These are phyloP conservation scores for Colletotrichum theobromicola DNA, from an alignment of 2,329 filamentous ascomycete species.

Conservation along the genomic window DNA sequence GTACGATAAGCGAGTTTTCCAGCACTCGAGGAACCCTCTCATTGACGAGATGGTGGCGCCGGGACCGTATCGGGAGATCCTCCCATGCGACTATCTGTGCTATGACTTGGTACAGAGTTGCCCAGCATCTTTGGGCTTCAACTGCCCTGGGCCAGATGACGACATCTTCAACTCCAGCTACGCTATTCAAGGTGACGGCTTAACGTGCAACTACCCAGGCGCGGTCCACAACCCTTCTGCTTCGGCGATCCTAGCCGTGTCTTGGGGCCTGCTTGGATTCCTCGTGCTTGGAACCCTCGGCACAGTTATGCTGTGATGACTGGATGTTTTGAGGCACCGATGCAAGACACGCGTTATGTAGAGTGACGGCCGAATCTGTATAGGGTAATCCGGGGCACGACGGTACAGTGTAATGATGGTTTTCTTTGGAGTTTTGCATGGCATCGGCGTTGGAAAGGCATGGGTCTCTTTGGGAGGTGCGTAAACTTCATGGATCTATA, in stretches of 20 bases:
- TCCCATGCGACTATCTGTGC: slow-evolving; percentile 89
- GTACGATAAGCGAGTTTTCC: slow-evolving; percentile 43
- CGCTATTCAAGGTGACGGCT: slow-evolving; percentile 28
- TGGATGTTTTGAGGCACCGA: too few relatives aligned
- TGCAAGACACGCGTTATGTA: not conserved
- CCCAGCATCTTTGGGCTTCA: slow-evolving; percentile 76
- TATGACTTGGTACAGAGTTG: slow-evolving; percentile 86
- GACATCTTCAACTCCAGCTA: slow-evolving; percentile 52
- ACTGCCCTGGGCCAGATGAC: slow-evolving; percentile 63
- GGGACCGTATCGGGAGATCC: slow-evolving; percentile 91
- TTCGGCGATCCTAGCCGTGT: slow-evolving; percentile 23
- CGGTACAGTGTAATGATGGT: not conserved
- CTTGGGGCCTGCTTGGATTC: slow-evolving; percentile 25
- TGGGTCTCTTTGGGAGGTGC: not conserved
- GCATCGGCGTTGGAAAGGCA: slow-evolving; percentile 12
- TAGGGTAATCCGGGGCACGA: not conserved
- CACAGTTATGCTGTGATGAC: not conserved
- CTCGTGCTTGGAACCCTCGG: slow-evolving; percentile 6
- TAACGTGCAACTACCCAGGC: slow-evolving; percentile 67
- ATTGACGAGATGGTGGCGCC: slow-evolving; percentile 78
- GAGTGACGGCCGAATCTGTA: slow-evolving; percentile 2
- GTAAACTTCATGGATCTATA: not conserved
- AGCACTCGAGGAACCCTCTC: slow-evolving; percentile 68
- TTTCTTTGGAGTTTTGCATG: slow-evolving; percentile 9
- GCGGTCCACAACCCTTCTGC: slow-evolving; percentile 56